Conservation (phyloP, 352 stramenopile species). For the Phytophthora litchii region DNA sequence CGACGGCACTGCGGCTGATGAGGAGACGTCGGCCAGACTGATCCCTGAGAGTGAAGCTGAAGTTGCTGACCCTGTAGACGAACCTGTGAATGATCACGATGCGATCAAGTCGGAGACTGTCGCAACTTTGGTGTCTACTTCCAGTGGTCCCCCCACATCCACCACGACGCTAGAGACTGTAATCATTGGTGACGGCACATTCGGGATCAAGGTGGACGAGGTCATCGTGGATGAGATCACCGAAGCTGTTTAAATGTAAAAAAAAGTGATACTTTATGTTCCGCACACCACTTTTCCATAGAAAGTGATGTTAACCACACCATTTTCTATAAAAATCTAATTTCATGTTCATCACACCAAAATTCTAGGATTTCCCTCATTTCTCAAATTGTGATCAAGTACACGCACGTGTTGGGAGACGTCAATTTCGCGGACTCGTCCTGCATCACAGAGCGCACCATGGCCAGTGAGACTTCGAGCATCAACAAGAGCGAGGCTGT, state of each 20-base stretch:
- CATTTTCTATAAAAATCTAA: constrained; percentile 10
- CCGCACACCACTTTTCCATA: no score
- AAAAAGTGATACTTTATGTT: no score
- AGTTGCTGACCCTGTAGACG: constrained; percentile 23
- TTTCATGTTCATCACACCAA: constrained; percentile 11
- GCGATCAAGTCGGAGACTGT: constrained; percentile 10
- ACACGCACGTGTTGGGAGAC: neutral
- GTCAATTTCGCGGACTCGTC: constrained; percentile 12
- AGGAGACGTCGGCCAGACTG: constrained; percentile 30
- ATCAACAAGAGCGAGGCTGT: constrained; percentile 14
- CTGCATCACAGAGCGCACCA: constrained; percentile 27
- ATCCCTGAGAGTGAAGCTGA: constrained; percentile 28
- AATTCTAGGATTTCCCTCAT: constrained; percentile 27
- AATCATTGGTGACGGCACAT: constrained; percentile 38
- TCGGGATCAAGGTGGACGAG: constrained; percentile 55
- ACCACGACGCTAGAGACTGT: constrained; percentile 45
- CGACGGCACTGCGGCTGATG: constrained; percentile 10
- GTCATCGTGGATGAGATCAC: constrained; percentile 68
- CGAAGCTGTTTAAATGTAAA: constrained; percentile 46
- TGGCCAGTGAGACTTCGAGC: constrained; percentile 24
- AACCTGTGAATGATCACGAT: constrained; percentile 12
- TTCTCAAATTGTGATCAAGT: constrained; percentile 19
- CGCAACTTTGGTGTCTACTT: neutral
- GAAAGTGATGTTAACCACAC: constrained; percentile 6
- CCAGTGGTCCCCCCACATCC: constrained; percentile 7